Evolutionary conservation across 2,329 filamentous ascomycete genomes (phyloP).

Genomic region (Verruconis gallopava): DNA sequence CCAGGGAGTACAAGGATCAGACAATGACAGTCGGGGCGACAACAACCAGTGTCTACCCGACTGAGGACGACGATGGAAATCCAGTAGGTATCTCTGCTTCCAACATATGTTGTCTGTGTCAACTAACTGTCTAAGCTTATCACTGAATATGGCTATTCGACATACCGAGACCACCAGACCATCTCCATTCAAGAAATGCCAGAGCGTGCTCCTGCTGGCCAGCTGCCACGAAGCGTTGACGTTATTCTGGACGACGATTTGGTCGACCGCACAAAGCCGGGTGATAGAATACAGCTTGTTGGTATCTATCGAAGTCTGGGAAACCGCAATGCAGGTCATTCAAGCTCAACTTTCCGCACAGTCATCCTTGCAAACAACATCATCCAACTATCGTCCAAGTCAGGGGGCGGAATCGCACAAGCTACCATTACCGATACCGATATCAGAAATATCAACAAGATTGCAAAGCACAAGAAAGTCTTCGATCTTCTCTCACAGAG

Average conservation of each 20-base stretch:
- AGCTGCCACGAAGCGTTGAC: conserved; percentile 88
- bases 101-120: conserved; percentile 4
- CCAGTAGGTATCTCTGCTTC: conserved; percentile 35
- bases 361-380: conserved; percentile 89
- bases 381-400: conserved; percentile 88
- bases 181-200: conserved; percentile 99
- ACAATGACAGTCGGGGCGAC: conserved; percentile 85
- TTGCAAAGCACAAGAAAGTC: conserved; percentile 85
- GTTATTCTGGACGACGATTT: conserved; percentile 95
- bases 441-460: conserved; percentile 96
- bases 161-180: conserved; percentile 91
- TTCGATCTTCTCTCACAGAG: conserved; percentile 91
- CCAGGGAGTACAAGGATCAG: conserved; percentile 85
- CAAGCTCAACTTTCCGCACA: conserved; percentile 85
- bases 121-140: conserved; percentile 40
- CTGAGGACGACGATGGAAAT: conserved; percentile 86
- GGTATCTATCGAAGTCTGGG: conserved; percentile 89
- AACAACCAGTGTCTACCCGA: conserved; percentile 84
- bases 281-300: conserved; percentile 92
- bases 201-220: conserved; percentile 85
- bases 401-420: conserved; percentile 83
- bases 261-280: conserved; percentile 88
- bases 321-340: conserved; percentile 68
- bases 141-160: conserved; percentile 93
- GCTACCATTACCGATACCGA: conserved; percentile 90